Evolutionary conservation across 164 flowering plant species (phyloP), one percentile per base, ranked within the genome.

Genomic region (Vitis cinerea): DNA sequence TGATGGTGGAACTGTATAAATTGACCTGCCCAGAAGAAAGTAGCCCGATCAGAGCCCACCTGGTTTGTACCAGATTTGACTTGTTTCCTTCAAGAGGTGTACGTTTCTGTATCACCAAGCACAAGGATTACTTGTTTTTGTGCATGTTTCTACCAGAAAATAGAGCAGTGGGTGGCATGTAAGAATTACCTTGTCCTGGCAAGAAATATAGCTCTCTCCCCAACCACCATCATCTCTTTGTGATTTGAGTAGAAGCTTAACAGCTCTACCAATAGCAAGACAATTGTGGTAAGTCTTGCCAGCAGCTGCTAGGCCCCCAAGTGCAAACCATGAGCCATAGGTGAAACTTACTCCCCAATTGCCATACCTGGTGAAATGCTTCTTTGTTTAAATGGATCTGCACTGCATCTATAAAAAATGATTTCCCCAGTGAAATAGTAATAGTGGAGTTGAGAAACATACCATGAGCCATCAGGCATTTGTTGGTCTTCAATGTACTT

Each of bases 11-110:
- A 19, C 19, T 19, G 1, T 19, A 19, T 19, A 19, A 50, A 69
- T 72, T 64, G 56, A 81, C 88, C 86, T 86, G 90, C 10, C 85
- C 87, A 2, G 81, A 70, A 62, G 61, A 58, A 60, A 86, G 82
- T n/a, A 86, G 67, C 67, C 80, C 83, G 81, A 86, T 70, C 80
- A 86, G 10, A 52, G 86, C 87, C 86, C 86, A 84, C 14, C 85
- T 61, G 0, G 90, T 84, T 0, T 84, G 86, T n/a, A 86, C 90
- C 62, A 86, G 54, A 69, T 81, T 84, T 15, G 89, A 71, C 27
- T 75, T 7, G 44, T 75, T 71, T 19, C 77, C 82, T 62, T 83
- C 84, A 1, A 82, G 74, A 9, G 75, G 80, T 19, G 72, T 69
- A 55, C 78, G 80, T 79, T 50, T 59, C 82, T 84, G 61, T n/a